phyloP scores from a whole-genome alignment of 2,329 filamentous ascomycete genomes.

The Alternaria solani region DNA sequence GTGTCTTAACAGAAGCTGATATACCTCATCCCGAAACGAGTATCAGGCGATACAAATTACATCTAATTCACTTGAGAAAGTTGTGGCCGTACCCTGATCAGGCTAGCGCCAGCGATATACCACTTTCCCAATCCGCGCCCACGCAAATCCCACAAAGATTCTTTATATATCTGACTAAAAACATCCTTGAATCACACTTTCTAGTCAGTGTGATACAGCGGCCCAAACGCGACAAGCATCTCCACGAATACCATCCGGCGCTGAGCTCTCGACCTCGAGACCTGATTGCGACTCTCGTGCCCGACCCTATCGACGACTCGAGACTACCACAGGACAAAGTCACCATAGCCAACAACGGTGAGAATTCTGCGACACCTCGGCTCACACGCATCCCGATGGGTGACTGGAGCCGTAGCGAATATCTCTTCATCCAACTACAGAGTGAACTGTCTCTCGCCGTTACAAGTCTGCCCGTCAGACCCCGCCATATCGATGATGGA shows the following conservation, averaged over 20 bases:
- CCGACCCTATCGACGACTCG: not conserved
- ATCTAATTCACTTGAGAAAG: not conserved
- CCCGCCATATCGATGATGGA: not conserved
- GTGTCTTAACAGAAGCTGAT: not conserved
- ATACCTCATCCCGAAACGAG: not conserved
- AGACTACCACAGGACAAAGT: not conserved
- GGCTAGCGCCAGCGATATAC: not conserved
- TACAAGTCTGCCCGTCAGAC: not conserved
- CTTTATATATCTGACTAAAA: not conserved
- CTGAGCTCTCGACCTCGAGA: not conserved
- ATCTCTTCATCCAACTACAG: not conserved
- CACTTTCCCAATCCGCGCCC: not conserved
- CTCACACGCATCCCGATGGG: not conserved
- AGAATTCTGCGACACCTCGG: accelerated
- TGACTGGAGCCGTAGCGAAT: not conserved
- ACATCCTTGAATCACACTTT: not conserved
- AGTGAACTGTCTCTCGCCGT: not conserved
- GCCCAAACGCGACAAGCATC: too few relatives aligned
- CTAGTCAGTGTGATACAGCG: too few relatives aligned
- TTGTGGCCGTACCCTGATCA: not conserved
- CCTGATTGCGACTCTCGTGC: not conserved
- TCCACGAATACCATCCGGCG: not conserved
- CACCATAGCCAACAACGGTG: not conserved
- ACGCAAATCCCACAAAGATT: not conserved
- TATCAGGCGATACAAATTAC: not conserved